phyloP scores from a whole-genome alignment of 768 basidiomycete genomes.

The Mycena epipterygia region DNA sequence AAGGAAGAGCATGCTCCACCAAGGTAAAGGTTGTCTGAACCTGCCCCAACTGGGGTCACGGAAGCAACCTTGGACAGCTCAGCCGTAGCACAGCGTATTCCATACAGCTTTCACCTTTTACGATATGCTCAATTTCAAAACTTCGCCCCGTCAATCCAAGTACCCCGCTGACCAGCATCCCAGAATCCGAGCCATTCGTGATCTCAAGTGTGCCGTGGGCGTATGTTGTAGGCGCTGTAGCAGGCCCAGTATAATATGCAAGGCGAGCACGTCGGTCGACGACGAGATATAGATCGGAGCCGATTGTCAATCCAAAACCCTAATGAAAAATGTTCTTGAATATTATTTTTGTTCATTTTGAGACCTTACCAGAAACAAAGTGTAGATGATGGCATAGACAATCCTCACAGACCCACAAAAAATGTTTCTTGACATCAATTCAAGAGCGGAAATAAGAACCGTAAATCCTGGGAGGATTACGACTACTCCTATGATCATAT shows the following conservation, averaged over 20 bases:
- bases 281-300: slow-evolving; percentile 84
- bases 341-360: background rate
- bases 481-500: slow-evolving; percentile 62
- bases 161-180: slow-evolving; percentile 54
- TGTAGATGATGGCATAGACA: slow-evolving; percentile 90
- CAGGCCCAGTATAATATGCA: slow-evolving; percentile 63
- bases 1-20: slow-evolving; percentile 83
- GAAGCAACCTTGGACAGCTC: slow-evolving; percentile 71
- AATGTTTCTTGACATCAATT: slow-evolving; percentile 85
- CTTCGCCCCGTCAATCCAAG: slow-evolving; percentile 58
- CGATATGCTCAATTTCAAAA: slow-evolving; percentile 57
- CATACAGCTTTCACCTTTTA: slow-evolving; percentile 57
- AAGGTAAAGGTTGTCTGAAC: slow-evolving; percentile 83
- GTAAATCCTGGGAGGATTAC: slow-evolving; percentile 92
- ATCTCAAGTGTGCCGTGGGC: slow-evolving; percentile 69
- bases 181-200: slow-evolving; percentile 59
- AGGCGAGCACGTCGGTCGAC: slow-evolving; percentile 71
- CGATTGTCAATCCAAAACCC: slow-evolving; percentile 90
- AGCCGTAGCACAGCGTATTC: slow-evolving; percentile 33
- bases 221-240: slow-evolving; percentile 55
- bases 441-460: slow-evolving; percentile 72
- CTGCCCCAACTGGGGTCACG: slow-evolving; percentile 82
- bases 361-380: slow-evolving; percentile 76
- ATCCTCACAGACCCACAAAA: slow-evolving; percentile 87
- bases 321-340: slow-evolving; percentile 40